Evolutionary conservation across 148 eudicot species (phyloP), one percentile per base, ranked within the genome.

Genomic region (Polygonum maritimum): DNA sequence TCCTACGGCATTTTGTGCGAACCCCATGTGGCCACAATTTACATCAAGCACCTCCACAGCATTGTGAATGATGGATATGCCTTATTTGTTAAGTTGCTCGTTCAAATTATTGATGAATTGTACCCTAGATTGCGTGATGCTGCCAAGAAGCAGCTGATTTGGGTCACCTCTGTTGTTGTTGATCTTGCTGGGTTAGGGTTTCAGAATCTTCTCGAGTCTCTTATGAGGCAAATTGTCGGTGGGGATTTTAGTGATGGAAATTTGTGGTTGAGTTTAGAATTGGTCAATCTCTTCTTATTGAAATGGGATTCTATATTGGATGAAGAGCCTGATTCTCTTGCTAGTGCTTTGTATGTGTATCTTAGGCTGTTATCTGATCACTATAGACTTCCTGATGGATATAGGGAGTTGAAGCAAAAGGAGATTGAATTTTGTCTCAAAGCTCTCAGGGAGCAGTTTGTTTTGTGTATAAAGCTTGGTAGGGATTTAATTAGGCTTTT

Each of bases 401-500:
- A 82, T 35, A 78, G 39, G 18, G 84, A 74, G 13, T 90, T 94
- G 81, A 90, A 85, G 78, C 63, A 62, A 79, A 78, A 79, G 84
- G 98, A 92, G 85, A 89, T 87, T n/a, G 86, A 80, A 38, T 90
- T 89, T 85, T 94, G 97, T 76, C 76, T 92, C 62, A 80, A 85
- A 71, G 79, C 86, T 85, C 80, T 94, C 70, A 90, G 88, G 71
- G 94, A 94, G 83, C 89, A 89, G 40, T 92, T 94, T 73, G 76
- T 71, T 74, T 78, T 92, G 89, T 90, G 94, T 80, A 57, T 90
- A 76, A 89, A 78, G 74, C 88, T 94, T 47, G 96, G 98, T 79
- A 89, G 97, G 83, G 98, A 94, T 85, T 87, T 94, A 31, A 72
- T 94, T 74, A 82, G 98, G 73, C 89, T 94, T 86, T 80, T 94